Percentiles rank a stretch among this genome's conserved stretches.
Conservation (phyloP, 78 protist species). For the Dictyostelium capitatum region DNA sequence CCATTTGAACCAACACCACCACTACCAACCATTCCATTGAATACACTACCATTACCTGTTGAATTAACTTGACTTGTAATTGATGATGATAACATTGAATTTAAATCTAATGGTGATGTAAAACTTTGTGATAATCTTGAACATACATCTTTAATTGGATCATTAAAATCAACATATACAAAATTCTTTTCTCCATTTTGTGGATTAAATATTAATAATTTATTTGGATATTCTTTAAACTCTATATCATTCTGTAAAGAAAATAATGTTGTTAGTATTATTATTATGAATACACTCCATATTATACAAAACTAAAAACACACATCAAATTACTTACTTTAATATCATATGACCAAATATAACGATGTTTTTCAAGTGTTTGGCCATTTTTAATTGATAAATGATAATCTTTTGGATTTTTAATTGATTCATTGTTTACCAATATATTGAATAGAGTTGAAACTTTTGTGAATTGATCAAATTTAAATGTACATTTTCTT, state of each 20-base stretch:
- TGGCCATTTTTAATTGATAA: conserved; percentile 10
- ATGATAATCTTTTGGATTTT: conserved; percentile 51
- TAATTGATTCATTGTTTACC: conserved; percentile 30
- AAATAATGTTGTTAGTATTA: too few relatives aligned
- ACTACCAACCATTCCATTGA: not conserved
- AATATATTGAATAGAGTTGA: conserved; percentile 39
- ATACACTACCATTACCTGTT: not conserved
- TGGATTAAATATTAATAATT: conserved; percentile 49
- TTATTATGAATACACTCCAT: too few relatives aligned
- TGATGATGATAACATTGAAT: not conserved
- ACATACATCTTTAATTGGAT: conserved; percentile 67
- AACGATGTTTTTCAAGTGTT: conserved; percentile 27
- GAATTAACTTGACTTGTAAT: too few relatives aligned
- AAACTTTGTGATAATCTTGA: conserved; percentile 30
- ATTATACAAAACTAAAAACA: too few relatives aligned
- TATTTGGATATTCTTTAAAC: conserved; percentile 55
- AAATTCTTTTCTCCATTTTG: conserved; percentile 60
- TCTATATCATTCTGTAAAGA: conserved; percentile 43
- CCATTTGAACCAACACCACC: not conserved
- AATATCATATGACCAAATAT: conserved; percentile 71
- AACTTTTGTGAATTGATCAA: conserved; percentile 72
- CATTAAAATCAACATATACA: conserved; percentile 70
- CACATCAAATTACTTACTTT: not conserved
- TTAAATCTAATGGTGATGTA: not conserved
- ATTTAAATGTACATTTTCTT: conserved; percentile 63